Evolutionary conservation across 148 eudicot genomes (phyloP), one percentile per base, ranked within the genome.

Genomic region (Hydrangea macrophylla): DNA sequence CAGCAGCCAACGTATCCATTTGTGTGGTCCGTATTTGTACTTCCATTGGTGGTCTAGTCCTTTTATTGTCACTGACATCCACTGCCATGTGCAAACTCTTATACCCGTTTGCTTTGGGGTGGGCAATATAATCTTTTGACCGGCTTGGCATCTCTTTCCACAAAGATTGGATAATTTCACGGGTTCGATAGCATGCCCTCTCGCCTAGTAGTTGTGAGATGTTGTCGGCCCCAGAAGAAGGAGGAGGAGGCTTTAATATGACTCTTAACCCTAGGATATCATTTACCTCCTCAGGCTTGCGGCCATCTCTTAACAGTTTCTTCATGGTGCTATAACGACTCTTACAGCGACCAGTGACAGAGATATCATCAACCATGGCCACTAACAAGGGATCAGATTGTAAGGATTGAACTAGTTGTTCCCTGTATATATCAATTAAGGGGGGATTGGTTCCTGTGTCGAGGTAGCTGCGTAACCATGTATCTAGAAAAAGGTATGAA

Each of bases 311-410:
- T 65, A 94, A 61, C 63, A 94, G 89, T 74, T 94, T 94, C 84
- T 94, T 94, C 98, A 94, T 90, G 56, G 98, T 94, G 82, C 97
- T 94, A 56, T 88, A 94, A 28, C 89, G 96, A 72, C 89, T 94
- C 79, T 94, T 94, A 68, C 86, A 94, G n/a, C 98, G 85, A 60
- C 98, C 98, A 64, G 81, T 85, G 30, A 90, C 84, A 27, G 77
- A 77, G 58, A 94, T 79, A 44, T 80, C 76, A 67, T 80, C 86
- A 33, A 85, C 89, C 89, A 90, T 82, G 58, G 75, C 78, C 20
- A 70, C 75, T 75, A 94, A 64, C 12, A 60, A 27, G 61, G 73
- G 62, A 69, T 94, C 97, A 30, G 84, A 73, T 51, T 58, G 85
- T 54, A 94, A 69, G 58, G 79, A 69, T 31, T 79, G 77, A 69